Evolutionary conservation across 2,329 filamentous ascomycete species (phyloP), one percentile per base, ranked within the genome.

Genomic region (Bertia moriformis): DNA sequence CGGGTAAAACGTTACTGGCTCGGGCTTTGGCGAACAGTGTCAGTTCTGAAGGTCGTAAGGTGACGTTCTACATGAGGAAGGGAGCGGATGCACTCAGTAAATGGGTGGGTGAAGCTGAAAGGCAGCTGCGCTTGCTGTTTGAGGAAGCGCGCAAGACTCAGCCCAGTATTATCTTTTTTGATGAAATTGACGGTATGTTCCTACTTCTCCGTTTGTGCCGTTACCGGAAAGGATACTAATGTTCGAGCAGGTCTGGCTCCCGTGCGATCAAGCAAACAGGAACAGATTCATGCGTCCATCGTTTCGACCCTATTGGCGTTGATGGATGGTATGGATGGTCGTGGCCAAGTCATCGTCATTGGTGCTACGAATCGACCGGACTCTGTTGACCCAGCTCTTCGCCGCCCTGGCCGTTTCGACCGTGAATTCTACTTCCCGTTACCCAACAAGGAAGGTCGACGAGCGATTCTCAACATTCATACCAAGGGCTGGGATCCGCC

Each of bases 51-150:
- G 89, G 89, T 17, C 80, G 82, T 47, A 96, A 96, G 56, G 91
- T 98, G 45, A 96, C 88, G 0, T 98, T 98, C 51, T 98, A 96
- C 60, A 98, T 98, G 91, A 82, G 91, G 43, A 98, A 98, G 60
- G 93, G 91, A 54, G 93, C 91, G 18, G 91, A 98, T 69, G 88
- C 88, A 14, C 66, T 98, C 44, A 95, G 88, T 59, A 98, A 98
- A 61, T 98, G 91, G 91, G 91, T 98, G 39, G 91, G 91, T 54
- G 91, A 98, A 60, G 91, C 93, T 7, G 91, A 98, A 61, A 82
- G 89, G 59, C 91, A 98, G 55, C 73, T 98, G 40, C 79, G 91
- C 36, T 64, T 96, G 41, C 69, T 98, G 4, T 98, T 98, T 46
- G 91, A 96, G 50, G 91, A 98, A 59, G 91, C 91, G 14, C 74